Evolutionary conservation across 2,329 filamentous ascomycete genomes (phyloP), one percentile per base, ranked within the genome.

Genomic region (Exophiala oligosperma): DNA sequence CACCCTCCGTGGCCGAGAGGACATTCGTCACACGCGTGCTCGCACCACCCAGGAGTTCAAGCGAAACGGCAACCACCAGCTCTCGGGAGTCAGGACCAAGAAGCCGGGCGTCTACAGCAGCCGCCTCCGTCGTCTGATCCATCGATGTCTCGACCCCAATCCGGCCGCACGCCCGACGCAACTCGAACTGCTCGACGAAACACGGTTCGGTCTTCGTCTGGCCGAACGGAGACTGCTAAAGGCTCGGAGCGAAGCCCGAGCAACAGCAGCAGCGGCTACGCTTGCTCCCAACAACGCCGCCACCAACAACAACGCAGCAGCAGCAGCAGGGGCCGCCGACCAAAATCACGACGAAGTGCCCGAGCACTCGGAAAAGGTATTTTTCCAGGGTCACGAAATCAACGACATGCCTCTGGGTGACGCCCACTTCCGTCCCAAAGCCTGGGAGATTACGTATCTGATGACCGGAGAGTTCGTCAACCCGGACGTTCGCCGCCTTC

Each of bases 381-480:
- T 57, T 59, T 65, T 49, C 40, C 41, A 41, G 8, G 63, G 54
- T 40, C 50, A 62, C 38, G 61, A 64, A 32, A 64, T 65, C 49
- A 62, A 64, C 51, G 23, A 62, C 51, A 60, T 63, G 55, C 54
- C 61, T 2, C 32, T 49, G 7, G 59, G 58, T 1, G 41, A 64
- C 49, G 55, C 56, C 2, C 37, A 41, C 14, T 54, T 61, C n/a
- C n/a, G 37, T 1, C 41, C 50, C 6, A 9, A 4, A 7, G 17
- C 9, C 2, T 24, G 11, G 4, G 61, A 60, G 8, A 50, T 53
- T 17, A 12, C 24, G 1, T 4, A 49, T 9, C 29, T 60, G 35
- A 21, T 58, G 4, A 28, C 21, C 8, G 35, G 21, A 44, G 51
- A 54, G 28, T 63, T 60, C 23, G 44, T 56, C 41, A 51, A 63